Percentiles rank a stretch among this genome's conserved stretches.
Conservation (phyloP, 2,329 filamentous ascomycete genomes). For the Fusarium oligoseptatum region DNA sequence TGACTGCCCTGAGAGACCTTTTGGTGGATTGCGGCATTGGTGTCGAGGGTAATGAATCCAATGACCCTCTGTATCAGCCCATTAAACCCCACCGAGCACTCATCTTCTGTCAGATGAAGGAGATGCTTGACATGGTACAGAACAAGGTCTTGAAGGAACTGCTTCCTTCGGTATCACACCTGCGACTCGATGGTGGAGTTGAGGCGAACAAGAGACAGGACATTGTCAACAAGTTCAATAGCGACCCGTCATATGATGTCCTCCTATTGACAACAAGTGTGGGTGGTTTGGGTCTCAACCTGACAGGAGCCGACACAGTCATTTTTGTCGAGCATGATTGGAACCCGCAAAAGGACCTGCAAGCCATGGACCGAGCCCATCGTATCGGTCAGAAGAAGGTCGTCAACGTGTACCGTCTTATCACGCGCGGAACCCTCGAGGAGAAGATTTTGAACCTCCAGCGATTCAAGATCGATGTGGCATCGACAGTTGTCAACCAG, state of each 20-base stretch:
- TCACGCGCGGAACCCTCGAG: conserved; percentile 94
- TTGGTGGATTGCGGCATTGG: conserved; percentile 99
- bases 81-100: conserved; percentile 96
- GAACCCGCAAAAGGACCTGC: conserved; percentile 98
- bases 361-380: conserved; percentile 98
- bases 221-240: conserved; percentile 99
- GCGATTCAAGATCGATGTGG: conserved; percentile 99
- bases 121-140: conserved; percentile 99
- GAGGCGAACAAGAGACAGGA: conserved; percentile 95
- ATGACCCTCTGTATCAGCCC: conserved; percentile 76
- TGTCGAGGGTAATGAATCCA: conserved; percentile 72
- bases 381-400: conserved; percentile 99
- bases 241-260: conserved; percentile 95
- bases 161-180: conserved; percentile 91
- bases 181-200: conserved; percentile 93
- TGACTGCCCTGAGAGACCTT: conserved; percentile 89
- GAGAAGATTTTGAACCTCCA: conserved; percentile 99
- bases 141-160: conserved; percentile 90
- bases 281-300: conserved; percentile 91
- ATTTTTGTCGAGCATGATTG: conserved; percentile 99
- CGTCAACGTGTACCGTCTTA: conserved; percentile 97
- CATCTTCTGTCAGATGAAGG: conserved; percentile 99
- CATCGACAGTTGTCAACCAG: conserved; percentile 97
- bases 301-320: conserved; percentile 97
- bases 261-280: conserved; percentile 94